Base-by-base conservation (phyloP, 306 rosid genomes). In the Spatholobus suberectus region DNA sequence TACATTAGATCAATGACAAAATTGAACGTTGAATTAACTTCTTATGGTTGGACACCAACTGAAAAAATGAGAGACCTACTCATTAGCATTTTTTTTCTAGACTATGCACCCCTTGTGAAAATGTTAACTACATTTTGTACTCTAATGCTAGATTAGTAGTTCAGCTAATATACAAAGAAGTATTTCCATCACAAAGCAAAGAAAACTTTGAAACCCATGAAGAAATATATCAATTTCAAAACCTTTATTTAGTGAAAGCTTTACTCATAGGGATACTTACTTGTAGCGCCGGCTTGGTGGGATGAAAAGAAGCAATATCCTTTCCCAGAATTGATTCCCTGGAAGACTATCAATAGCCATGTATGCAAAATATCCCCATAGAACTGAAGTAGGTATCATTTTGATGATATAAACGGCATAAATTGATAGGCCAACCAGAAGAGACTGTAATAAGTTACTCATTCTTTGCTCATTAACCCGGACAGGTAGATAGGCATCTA, bases 281-380 rank as follows among this genome's bases (percentile, higher is more conserved):
- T 91, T 93, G 90, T 83, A 89, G 8, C 83, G 90, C 35, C 96
- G 82, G 41, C 87, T 54, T 54, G 91, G 94, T 13, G 90, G 35
- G 68, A 93, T 81, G 81, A 91, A 91, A 82, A 93, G 93, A 70
- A 93, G 88, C 80, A 87, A 62, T 21, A 89, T 63, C 82, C 97
- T 91, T 85, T 93, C 96, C 94, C 96, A 93, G 79, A 93, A 91
- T 67, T 93, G 96, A 83, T 91, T 93, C 37, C 97, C 96, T 0
- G 96, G 94, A 23, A 93, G 97, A 80, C 96, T 93, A 81, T 91
- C 97, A 59, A 91, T 90, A 37, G 97, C 97, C 97, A 93, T 93
- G 84, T 83, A 93, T 4, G 97, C 93, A 21, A 93, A 93, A 40
- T 91, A 93, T 79, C 97, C 96, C 97, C 97, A 93, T 2, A 93